phyloP scores from a whole-genome alignment of 1,284 basidiomycete species.

The Austroboletus sp. region DNA sequence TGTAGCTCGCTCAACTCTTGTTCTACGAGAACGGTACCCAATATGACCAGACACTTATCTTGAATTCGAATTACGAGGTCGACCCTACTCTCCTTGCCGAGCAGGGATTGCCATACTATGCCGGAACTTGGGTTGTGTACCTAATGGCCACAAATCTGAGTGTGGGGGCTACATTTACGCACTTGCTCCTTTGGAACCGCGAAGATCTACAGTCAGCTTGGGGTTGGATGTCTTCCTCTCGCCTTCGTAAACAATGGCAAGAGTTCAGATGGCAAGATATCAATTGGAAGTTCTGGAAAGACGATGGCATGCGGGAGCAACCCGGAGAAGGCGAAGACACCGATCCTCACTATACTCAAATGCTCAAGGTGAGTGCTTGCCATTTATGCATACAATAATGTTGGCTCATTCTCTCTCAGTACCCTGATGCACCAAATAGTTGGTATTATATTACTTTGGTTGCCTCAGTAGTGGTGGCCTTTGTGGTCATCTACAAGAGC shows the following conservation, averaged over 20 bases:
- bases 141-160: constrained; percentile 29
- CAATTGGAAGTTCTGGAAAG: constrained; percentile 42
- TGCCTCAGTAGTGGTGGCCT: constrained; percentile 36
- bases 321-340: constrained; percentile 28
- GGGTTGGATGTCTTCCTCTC: constrained; percentile 37
- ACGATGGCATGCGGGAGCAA: constrained; percentile 35
- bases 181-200: constrained; percentile 48
- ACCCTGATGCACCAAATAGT: constrained; percentile 42
- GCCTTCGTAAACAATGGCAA: constrained; percentile 24
- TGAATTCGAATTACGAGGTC: constrained; percentile 45
- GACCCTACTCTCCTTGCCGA: constrained; percentile 39
- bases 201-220: constrained; percentile 41
- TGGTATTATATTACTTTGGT: constrained; percentile 42
- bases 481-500: constrained; percentile 45
- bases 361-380: constrained; percentile 39
- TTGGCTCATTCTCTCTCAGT: constrained; percentile 25
- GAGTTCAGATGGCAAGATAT: constrained; percentile 26
- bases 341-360: constrained; percentile 51
- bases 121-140: constrained; percentile 38
- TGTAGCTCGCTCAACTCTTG: constrained; percentile 43
- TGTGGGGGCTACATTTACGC: constrained; percentile 45
- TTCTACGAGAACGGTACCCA: constrained; percentile 46
- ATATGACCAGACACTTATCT: constrained; percentile 44
- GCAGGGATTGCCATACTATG: constrained; percentile 38
- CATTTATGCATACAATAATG: background rate